Evolutionary conservation across 225 moss, liverwort and hornwort species (phyloP), one percentile per base, ranked within the genome.

Genomic region (Marchantia polymorpha): DNA sequence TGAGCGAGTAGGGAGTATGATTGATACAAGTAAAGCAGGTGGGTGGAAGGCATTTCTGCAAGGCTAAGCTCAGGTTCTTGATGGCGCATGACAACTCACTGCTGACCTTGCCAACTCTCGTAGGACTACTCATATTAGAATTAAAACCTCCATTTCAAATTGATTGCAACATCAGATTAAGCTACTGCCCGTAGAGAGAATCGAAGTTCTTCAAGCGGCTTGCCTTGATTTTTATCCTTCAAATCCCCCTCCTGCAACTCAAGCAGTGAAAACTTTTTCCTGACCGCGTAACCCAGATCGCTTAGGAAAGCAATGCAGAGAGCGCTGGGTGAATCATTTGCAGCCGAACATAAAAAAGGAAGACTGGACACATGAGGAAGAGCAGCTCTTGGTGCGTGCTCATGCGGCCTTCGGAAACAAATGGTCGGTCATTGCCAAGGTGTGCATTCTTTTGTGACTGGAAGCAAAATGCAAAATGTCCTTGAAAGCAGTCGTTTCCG

Each of bases 361-460:
- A 78, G 82, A 86, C 25, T 91, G 91, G 91, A 91, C 91, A n/a
- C 70, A 77, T 25, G 88, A 88, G 76, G 90, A 91, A 87, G 90
- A 90, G 52, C 82, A 91, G 81, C 87, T 90, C 67, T 85, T 91
- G 64, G 90, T 91, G 71, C 90, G 83, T 71, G 91, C 90, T 12
- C 88, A 91, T 76, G 85, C 88, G 30, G 90, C 85, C 25, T 88
- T 90, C 78, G 91, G 91, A 69, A 91, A 91, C 72, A 91, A 88
- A 85, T 91, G 91, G 91, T 91, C 90, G 20, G 87, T 88, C 61
- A 91, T 91, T 86, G 91, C 89, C 26, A 91, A 91, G 91, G 91
- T 91, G 64, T 47, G 68, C 17, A 31, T 73, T 53, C 73, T 0
- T 26, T 23, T 64, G 25, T 26, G 26, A 13, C 1, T 76, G 7